These are phyloP conservation scores for Borovskyia barvae DNA, from an alignment of 208 protist species.

Conservation along the genomic window DNA sequence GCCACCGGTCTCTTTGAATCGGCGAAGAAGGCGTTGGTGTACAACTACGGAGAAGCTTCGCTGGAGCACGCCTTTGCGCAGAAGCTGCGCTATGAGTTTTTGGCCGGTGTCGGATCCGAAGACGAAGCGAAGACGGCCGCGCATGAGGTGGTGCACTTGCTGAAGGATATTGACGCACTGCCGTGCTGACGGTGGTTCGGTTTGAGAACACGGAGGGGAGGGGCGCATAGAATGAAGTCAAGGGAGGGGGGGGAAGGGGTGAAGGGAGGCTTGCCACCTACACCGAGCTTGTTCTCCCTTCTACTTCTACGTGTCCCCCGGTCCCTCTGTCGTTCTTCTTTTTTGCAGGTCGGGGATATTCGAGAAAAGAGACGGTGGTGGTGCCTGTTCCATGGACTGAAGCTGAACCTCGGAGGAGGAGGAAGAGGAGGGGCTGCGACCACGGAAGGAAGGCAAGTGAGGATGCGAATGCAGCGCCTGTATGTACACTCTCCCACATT, in stretches of 20 bases:
- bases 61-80: constrained; percentile 53
- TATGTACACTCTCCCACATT: too few species aligned
- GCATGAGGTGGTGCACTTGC: constrained; percentile 71
- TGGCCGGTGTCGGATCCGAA: constrained; percentile 82
- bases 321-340: too few species aligned
- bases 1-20: constrained; percentile 80
- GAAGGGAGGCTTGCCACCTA: too few species aligned
- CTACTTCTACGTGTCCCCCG: too few species aligned
- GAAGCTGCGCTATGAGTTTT: constrained; percentile 78
- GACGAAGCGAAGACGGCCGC: constrained; percentile 77
- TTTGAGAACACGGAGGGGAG: neutral
- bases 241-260: neutral
- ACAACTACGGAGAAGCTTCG: constrained; percentile 61
- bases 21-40: constrained; percentile 58
- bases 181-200: constrained; percentile 4
- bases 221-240: neutral
- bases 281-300: too few species aligned
- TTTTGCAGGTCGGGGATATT: too few species aligned
- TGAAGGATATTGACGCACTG: constrained; percentile 65
- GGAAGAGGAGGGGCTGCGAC: too few species aligned
- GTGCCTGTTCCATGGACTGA: too few species aligned
- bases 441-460: too few species aligned
- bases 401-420: too few species aligned
- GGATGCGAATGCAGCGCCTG: too few species aligned
- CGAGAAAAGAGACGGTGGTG: too few species aligned